Evolutionary conservation across 306 rosid species (phyloP).

Genomic region (Prunus persica): DNA sequence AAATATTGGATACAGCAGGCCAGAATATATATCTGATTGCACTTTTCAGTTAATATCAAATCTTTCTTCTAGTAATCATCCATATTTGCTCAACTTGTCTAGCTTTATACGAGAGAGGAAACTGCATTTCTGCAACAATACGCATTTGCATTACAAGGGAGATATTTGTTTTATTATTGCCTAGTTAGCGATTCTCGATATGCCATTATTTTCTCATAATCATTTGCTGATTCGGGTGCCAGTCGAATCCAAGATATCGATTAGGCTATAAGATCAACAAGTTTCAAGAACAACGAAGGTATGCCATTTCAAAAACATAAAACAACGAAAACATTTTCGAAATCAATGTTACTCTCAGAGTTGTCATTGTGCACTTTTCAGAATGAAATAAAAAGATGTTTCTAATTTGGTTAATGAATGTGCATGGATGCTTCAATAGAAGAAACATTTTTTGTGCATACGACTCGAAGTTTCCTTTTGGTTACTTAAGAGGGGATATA

Average conservation of each 20-base stretch:
- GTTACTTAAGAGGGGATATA: too few species aligned
- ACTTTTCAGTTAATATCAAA: not conserved
- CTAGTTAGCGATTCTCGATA: not conserved
- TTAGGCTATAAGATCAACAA: too few species aligned
- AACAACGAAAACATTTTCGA: not conserved
- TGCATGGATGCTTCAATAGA: too few species aligned
- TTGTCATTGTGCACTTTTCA: not conserved
- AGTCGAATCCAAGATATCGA: too few species aligned
- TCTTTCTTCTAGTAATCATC: not conserved
- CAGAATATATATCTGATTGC: not conserved
- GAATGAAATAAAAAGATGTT: too few species aligned
- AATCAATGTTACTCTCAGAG: not conserved
- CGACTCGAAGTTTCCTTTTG: too few species aligned
- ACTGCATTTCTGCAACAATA: not conserved
- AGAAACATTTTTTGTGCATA: too few species aligned
- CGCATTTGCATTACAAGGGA: too few species aligned
- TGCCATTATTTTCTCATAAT: not conserved
- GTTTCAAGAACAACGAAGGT: too few species aligned
- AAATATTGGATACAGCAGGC: conserved; percentile 10
- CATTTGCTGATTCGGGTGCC: not conserved
- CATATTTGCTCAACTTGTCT: conserved; percentile 5
- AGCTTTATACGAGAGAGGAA: not conserved
- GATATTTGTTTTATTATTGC: not conserved
- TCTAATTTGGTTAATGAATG: too few species aligned
- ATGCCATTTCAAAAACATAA: not conserved